These are phyloP conservation scores for Fusarium nanum DNA, from an alignment of 2,329 filamentous ascomycete species.

Conservation along the genomic window DNA sequence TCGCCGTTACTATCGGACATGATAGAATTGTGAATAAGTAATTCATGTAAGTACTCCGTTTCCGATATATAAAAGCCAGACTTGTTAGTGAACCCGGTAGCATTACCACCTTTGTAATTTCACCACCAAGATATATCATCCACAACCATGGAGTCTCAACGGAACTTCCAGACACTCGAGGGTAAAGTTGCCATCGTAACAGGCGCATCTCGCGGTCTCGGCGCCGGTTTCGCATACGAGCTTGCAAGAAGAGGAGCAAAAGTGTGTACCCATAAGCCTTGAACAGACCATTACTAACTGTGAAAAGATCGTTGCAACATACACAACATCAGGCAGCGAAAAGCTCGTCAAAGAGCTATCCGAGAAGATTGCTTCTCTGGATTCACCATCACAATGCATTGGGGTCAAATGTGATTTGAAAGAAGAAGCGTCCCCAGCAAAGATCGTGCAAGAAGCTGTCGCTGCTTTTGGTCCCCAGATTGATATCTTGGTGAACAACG, in stretches of 20 bases:
- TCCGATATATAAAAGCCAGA: background rate
- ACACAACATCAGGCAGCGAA: constrained; percentile 25
- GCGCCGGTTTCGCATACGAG: constrained; percentile 25
- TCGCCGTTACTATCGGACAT: background rate
- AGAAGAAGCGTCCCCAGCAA: background rate
- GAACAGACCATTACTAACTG: background rate
- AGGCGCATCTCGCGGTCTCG: constrained; percentile 30
- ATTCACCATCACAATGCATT: constrained; percentile 17
- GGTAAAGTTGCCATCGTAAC: constrained; percentile 31
- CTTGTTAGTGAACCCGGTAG: background rate
- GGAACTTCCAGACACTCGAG: constrained; percentile 21
- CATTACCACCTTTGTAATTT: background rate
- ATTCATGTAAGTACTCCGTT: background rate
- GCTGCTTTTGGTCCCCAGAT: constrained; percentile 7
- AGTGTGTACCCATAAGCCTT: background rate
- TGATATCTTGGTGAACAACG: constrained; percentile 29
- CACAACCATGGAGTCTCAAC: constrained; percentile 5
- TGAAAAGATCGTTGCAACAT: constrained; percentile 22
- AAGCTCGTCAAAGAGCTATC: constrained; percentile 11
- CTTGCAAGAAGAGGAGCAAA: constrained; percentile 30
- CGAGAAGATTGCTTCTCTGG: constrained; percentile 7
- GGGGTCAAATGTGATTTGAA: constrained; percentile 18
- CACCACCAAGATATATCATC: rapidly evolving
- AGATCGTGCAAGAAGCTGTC: constrained; percentile 7
- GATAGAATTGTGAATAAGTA: background rate